Evolutionary conservation across 129 eudicot genomes (phyloP), one percentile per base, ranked within the genome.

Genomic region (Apium graveolens): DNA sequence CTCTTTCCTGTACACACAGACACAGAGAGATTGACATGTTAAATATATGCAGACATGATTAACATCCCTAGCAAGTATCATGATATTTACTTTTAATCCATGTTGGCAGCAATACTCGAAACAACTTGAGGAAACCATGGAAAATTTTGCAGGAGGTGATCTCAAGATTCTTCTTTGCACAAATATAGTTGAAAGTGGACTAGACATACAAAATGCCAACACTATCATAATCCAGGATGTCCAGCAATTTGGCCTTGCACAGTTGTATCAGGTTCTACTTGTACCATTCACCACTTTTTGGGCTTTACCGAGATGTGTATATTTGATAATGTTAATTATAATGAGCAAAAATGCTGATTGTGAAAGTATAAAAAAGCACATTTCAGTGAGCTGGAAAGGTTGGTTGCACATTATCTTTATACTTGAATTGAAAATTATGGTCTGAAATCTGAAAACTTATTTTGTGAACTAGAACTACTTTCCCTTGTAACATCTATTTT

Each of bases 161-260:
- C 86, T 90, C 77, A 91, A 83, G 87, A 95, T 95, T 83, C 84
- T 95, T 78, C 83, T 95, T 55, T 87, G 96, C 83, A 95, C 99
- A 79, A 95, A 95, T 79, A 91, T 95, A 51, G 99, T 95, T 46
- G 99, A 95, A 77, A 95, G 99, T 81, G 97, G 99, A 75, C 93
- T 95, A 74, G 99, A 95, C 87, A 95, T 95, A 81, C 99, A 90
- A 83, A 95, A 95, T 83, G 99, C 97, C 16, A 95, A 95, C 82
- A 91, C 99, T 76, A 92, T 95, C 75, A 80, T 95, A 51, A 87
- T 95, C 82, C 99, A 95, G 81, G 99, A 95, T 83, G 92, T 95
- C 80, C 99, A 92, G 76, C 97, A 85, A 77, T 95, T 95, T 86
- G 99, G 99, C 18, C 96, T 92, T 60, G 96, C 99, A 77, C 99